Evolutionary conservation across 768 basidiomycete species (phyloP), one percentile per base, ranked within the genome.

Genomic region (Leucosporidium creatinivorum): DNA sequence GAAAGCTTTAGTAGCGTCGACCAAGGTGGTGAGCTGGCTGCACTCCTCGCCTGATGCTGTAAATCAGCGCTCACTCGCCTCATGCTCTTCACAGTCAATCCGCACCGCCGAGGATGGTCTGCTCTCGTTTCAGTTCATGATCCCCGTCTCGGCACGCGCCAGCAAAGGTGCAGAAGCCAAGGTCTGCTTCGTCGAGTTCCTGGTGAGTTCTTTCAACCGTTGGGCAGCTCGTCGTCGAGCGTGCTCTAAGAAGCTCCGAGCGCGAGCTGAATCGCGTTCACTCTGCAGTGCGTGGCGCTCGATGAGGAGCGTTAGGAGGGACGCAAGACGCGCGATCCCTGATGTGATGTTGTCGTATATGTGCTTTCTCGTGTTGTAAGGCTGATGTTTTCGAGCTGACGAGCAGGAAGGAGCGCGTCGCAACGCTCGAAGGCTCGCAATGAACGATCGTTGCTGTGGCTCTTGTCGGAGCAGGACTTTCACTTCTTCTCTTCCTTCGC

Each of bases 91-190:
- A 8, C 62, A 73, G 3, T 93, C 91, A 0, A 78, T 98, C 54
- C 83, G 92, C 44, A 91, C 96, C 26, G 89, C 93, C 72, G 81
- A 83, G 26, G 84, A 85, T 61, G 94, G 94, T 0, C 78, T 93
- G 54, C 80, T 97, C 48, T 90, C 89, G 74, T 78, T 97, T 67
- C 94, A 98, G 74, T 89, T 96, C 77, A 82, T 96, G 72, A 92
- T 96, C 36, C 70, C 70, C 2, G 49, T 72, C 58, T 28, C 25
- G 0, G 28, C 36, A 25, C 39, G 39, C 39, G 39, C 15, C 8
- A 44, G 8, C 39, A 39, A n/a, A 25, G 33, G 33, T 15, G 57
- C 33, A 33, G 57, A 58, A n/a, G 68, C 23, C 72, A 39, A 82
- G 59, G 81, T 85, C 62, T 89, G 86, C 0, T 93, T 92, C 73